Percentiles rank a stretch among this genome's conserved stretches.
Conservation (phyloP, 805 yeast genomes). For the Candida xiaguanensis region DNA sequence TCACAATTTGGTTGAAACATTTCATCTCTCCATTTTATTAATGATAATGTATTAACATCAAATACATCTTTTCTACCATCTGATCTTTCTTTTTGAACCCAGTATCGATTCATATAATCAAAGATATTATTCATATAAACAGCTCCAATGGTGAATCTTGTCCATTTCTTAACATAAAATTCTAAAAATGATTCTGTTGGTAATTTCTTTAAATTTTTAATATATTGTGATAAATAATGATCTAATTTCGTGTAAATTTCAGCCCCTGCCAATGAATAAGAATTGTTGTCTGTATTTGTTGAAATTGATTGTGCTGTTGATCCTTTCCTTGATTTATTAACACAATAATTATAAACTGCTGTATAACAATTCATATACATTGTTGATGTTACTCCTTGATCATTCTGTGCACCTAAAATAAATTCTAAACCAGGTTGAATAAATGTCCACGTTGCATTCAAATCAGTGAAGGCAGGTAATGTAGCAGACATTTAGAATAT, state of each 20-base stretch:
- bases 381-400: slow-evolving; percentile 58
- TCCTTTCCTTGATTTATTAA: slow-evolving; percentile 58
- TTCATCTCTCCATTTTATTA: slow-evolving; percentile 82
- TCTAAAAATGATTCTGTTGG: slow-evolving; percentile 68
- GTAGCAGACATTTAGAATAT: slow-evolving; percentile 3
- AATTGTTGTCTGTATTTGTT: slow-evolving; percentile 19
- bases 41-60: slow-evolving; percentile 86
- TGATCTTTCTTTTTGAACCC: slow-evolving; percentile 95
- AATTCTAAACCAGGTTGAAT: slow-evolving; percentile 73
- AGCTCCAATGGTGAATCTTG: slow-evolving; percentile 86
- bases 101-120: slow-evolving; percentile 92
- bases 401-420: slow-evolving; percentile 66
- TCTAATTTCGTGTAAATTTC: slow-evolving; percentile 78
- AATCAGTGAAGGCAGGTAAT: slow-evolving; percentile 56
- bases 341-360: slow-evolving; percentile 90
- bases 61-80: slow-evolving; percentile 88
- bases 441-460: slow-evolving; percentile 70
- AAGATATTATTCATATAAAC: slow-evolving; percentile 88
- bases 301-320: slow-evolving; percentile 11
- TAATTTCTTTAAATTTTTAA: slow-evolving; percentile 45
- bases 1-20: slow-evolving; percentile 69
- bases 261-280: slow-evolving; percentile 72
- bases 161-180: slow-evolving; percentile 86
- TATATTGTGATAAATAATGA: slow-evolving; percentile 60
- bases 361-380: slow-evolving; percentile 90